phyloP scores from a whole-genome alignment of 495 filamentous ascomycete genomes.

The Talaromyces nanjingensis region DNA sequence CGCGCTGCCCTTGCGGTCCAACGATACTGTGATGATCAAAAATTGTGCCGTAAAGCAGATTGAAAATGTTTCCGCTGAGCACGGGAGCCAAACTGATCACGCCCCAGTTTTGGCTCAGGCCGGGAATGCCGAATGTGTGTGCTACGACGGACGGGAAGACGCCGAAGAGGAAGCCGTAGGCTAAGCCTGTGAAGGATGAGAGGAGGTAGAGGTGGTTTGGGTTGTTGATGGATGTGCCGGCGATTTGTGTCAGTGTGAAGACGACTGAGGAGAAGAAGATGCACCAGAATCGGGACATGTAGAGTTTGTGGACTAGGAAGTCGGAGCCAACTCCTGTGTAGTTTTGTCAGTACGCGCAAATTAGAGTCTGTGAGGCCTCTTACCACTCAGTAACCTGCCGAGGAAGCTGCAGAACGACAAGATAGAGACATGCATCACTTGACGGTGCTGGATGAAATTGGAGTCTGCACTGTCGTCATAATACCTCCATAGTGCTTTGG shows the following conservation, averaged over 20 bases:
- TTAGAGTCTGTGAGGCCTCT: conserved; percentile 13
- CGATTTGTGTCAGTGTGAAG: conserved; percentile 76
- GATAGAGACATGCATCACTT: conserved; percentile 90
- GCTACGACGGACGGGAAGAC: conserved; percentile 89
- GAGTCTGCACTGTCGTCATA: conserved; percentile 68
- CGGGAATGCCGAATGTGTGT: conserved; percentile 83
- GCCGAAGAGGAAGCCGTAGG: conserved; percentile 91
- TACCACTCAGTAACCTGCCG: conserved; percentile 72
- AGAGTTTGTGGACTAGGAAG: conserved; percentile 70
- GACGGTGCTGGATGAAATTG: conserved; percentile 71
- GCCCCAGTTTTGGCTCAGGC: conserved; percentile 91
- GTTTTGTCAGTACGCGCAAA: not conserved
- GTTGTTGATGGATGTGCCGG: conserved; percentile 69
- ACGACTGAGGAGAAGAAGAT: conserved; percentile 67
- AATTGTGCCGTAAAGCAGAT: conserved; percentile 70
- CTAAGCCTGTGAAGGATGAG: conserved; percentile 76
- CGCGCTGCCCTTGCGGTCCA: conserved; percentile 57
- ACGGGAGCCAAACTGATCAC: conserved; percentile 86
- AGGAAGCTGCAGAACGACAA: conserved; percentile 78
- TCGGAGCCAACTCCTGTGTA: conserved; percentile 76
- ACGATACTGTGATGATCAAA: conserved; percentile 73
- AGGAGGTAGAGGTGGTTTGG: conserved; percentile 71
- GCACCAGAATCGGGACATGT: conserved; percentile 83
- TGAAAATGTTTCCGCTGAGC: conserved; percentile 83
- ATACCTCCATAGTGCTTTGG: conserved; percentile 69